Percentiles rank a stretch among this genome's conserved stretches.
Conservation (phyloP, 768 basidiomycete genomes). For the Dentipellis fragilis region DNA sequence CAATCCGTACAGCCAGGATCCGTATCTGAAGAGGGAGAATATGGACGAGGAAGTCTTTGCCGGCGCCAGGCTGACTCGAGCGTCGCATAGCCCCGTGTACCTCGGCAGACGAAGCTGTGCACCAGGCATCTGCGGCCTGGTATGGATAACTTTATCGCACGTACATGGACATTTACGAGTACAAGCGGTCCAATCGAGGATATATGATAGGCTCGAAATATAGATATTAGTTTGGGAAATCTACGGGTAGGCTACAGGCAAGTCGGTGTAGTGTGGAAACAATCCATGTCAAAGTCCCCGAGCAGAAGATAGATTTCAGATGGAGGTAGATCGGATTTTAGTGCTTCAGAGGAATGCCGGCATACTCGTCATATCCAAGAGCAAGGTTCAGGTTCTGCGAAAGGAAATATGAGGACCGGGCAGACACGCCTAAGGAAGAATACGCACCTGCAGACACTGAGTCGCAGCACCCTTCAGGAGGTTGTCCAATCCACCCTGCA, state of each 20-base stretch:
- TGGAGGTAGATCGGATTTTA: not conserved
- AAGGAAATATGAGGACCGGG: not conserved
- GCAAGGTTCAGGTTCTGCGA: slow-evolving; percentile 81
- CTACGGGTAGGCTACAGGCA: no score
- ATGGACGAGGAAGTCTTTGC: not conserved
- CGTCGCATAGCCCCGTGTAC: not conserved
- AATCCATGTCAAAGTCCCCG: no score
- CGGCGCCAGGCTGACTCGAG: not conserved
- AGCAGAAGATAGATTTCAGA: no score
- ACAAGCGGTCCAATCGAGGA: no score
- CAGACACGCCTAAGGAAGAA: not conserved
- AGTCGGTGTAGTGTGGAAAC: no score
- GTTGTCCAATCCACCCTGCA: slow-evolving; percentile 91
- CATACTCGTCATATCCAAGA: slow-evolving; percentile 77
- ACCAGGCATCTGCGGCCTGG: not conserved
- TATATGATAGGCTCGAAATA: no score
- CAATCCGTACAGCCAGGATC: not conserved
- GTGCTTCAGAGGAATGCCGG: slow-evolving; percentile 48
- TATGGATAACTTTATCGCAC: no score
- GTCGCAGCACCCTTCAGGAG: slow-evolving; percentile 96
- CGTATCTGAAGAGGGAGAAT: not conserved
- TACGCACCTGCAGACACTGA: slow-evolving; percentile 89
- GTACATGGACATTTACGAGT: no score
- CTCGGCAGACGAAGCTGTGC: not conserved
- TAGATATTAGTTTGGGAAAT: no score